Base-by-base conservation (phyloP, 805 yeast species). In the Ogataea minuta region DNA sequence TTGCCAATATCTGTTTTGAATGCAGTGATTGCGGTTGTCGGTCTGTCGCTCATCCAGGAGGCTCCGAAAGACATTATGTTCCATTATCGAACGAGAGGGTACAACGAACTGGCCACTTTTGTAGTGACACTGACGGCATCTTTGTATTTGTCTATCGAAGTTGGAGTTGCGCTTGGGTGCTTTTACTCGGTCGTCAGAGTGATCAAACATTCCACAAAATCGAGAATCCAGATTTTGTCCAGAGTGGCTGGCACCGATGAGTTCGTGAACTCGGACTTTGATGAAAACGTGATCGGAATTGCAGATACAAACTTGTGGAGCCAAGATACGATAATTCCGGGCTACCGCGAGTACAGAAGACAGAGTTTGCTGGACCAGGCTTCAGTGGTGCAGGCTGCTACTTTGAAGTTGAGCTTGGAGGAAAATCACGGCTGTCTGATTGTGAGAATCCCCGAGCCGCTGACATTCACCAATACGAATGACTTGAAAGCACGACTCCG, bases 131-230 rank as follows among this genome's bases (percentile, higher is more conserved):
- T 84, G 6, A 28, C 71, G 2, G 72, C 80, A 1, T 82, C 95
- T 0, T 56, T 84, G 15, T 74, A 79, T 49, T 81, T 74, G 59
- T 88, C 97, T 0, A 80, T 90, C 57, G 96, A 91, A 59, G 79
- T 84, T 11, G 98, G 99, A 1, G 87, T 93, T 33, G 79, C 84
- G 2, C 74, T 87, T n/a, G 98, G 99, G 0, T 79, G 86, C 33
- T 77, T 77, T 0, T 85, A 87, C 50, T 88, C 95, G 28, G 65
- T 91, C 13, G 68, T 90, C 23, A 68, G 95, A 41, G 90, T 91
- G 4, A 74, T 89, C 21, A 83, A 77, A 48, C 87, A 86, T 56
- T 81, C 95, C 1, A 79, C 95, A 0, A 70, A 74, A 40, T 89
- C 96, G 2, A 71, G 95, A 47, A 86, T 89, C 44, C 96, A 88